A percentile compares a stretch with the other conserved stretches of the same genome.
Evolutionary conservation across 257 asterid genomes (phyloP).

Genomic region (Solanum dulcamara): DNA sequence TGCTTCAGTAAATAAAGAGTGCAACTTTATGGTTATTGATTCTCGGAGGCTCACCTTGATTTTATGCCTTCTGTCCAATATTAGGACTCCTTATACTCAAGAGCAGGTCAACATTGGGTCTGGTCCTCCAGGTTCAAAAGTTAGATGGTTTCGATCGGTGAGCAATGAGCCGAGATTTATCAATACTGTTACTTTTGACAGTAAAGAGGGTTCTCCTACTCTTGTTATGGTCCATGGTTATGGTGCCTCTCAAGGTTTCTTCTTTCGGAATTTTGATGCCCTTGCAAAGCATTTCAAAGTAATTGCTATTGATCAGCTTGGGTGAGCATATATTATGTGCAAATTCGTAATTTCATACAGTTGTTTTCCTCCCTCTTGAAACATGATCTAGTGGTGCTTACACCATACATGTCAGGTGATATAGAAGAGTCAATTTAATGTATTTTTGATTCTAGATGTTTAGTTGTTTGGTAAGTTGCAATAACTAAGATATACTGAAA

Average conservation of each 20-base stretch:
- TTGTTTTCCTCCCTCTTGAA: background rate
- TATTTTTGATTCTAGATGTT: background rate
- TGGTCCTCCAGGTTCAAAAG: conserved; percentile 88
- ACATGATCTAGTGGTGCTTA: background rate
- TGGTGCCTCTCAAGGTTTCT: conserved; percentile 97
- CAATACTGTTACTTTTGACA: conserved; percentile 75
- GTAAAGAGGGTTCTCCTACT: conserved; percentile 87
- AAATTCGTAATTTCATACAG: background rate
- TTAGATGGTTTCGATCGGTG: conserved; percentile 88
- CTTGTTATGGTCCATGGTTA: conserved; percentile 96
- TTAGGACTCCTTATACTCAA: conserved; percentile 71
- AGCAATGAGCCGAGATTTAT: conserved; percentile 78
- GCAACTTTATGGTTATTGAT: background rate
- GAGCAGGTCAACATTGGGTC: conserved; percentile 76
- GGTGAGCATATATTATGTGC: conserved; percentile 31
- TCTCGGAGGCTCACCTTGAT: background rate
- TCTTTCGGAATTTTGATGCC: conserved; percentile 83
- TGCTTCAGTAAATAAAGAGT: background rate
- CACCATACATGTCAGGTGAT: background rate
- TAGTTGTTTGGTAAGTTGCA: background rate
- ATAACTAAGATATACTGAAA: background rate
- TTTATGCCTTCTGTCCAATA: background rate
- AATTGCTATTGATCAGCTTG: conserved; percentile 93
- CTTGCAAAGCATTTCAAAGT: conserved; percentile 72
- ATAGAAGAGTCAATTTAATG: background rate